Evolutionary conservation across 257 asterid species (phyloP), one percentile per base, ranked within the genome.

Genomic region (Primulina tabacum): DNA sequence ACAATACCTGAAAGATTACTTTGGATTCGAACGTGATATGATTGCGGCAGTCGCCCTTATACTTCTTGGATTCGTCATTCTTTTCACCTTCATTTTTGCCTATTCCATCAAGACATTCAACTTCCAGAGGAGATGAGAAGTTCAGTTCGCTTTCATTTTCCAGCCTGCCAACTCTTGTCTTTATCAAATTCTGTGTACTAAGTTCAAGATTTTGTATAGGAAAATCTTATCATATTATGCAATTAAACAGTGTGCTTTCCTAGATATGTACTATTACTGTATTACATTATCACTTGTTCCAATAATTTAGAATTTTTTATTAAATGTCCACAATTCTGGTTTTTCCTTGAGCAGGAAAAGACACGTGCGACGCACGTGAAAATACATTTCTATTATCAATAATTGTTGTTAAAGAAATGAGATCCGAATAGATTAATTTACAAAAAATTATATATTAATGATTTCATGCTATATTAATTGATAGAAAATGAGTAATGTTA

Each of bases 11-110:
- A 20, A 70, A 53, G 63, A 68, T 3, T 83, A 78, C 73, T 80
- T 78, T 2, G 83, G 83, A 57, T 83, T 52, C n/a, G 20, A 53
- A 40, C 73, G 64, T 5, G 83, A 80, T 2, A 80, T 78, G 66
- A 56, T 83, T 14, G 85, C 78, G 34, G 62, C 64, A 55, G 81
- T 76, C 29, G 83, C 79, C 2, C 50, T 75, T 34, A 71, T 83
- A 5, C 56, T 52, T 61, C 64, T 69, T 0, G 85, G 82, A 34
- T 61, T 80, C 35, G 40, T 53, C 64, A 50, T 68, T 28, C 69
- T 78, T 30, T 83, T 83, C 62, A 79, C 73, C 17, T 57, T 78
- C 75, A 67, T 69, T 12, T 83, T 83, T 62, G 88, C 85, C 28
- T 78, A 38, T 17, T 71, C 83, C 37, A 83, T 80, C 75, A 83